phyloP scores from a whole-genome alignment of 495 filamentous ascomycete genomes.

The Tuber umbilicatum region DNA sequence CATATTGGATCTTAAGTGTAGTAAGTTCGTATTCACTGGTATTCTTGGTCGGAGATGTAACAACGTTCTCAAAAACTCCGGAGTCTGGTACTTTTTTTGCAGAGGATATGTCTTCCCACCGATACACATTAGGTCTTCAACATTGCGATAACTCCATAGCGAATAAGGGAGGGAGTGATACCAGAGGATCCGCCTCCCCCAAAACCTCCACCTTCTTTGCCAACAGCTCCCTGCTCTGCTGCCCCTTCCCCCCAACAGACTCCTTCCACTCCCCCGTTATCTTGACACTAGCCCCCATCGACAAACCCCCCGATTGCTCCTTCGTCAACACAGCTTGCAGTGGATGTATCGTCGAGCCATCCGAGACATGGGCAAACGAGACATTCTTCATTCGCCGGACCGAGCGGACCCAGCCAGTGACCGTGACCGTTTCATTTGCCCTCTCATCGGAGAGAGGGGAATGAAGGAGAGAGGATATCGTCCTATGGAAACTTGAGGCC shows the following conservation, averaged over 20 bases:
- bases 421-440: slow-evolving; percentile 45
- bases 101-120: slow-evolving; percentile 69
- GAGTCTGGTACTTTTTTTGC: slow-evolving; percentile 87
- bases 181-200: slow-evolving; percentile 70
- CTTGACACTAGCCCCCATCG: slow-evolving; percentile 70
- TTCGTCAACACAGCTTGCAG: slow-evolving; percentile 77
- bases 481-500: slow-evolving; percentile 21
- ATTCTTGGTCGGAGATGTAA: slow-evolving; percentile 84
- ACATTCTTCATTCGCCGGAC: slow-evolving; percentile 77
- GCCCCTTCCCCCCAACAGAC: slow-evolving; percentile 60
- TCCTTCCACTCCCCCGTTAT: slow-evolving; percentile 72
- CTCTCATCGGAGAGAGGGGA: slow-evolving; percentile 10
- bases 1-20: slow-evolving; percentile 75
- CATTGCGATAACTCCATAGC: neutral
- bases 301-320: slow-evolving; percentile 69
- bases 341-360: slow-evolving; percentile 73
- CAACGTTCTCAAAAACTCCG: slow-evolving; percentile 79
- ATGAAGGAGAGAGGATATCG: slow-evolving; percentile 35
- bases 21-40: slow-evolving; percentile 68
- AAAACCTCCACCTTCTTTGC: slow-evolving; percentile 61
- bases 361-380: slow-evolving; percentile 76
- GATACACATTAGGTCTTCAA: slow-evolving; percentile 12
- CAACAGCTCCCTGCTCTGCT: slow-evolving; percentile 69
- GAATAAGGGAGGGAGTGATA: slow-evolving; percentile 44
- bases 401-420: slow-evolving; percentile 76